A percentile compares a stretch with the other conserved stretches of the same genome.
phyloP scores from a whole-genome alignment of 2,329 filamentous ascomycete genomes.

The Pestalotiopsis sp. region DNA sequence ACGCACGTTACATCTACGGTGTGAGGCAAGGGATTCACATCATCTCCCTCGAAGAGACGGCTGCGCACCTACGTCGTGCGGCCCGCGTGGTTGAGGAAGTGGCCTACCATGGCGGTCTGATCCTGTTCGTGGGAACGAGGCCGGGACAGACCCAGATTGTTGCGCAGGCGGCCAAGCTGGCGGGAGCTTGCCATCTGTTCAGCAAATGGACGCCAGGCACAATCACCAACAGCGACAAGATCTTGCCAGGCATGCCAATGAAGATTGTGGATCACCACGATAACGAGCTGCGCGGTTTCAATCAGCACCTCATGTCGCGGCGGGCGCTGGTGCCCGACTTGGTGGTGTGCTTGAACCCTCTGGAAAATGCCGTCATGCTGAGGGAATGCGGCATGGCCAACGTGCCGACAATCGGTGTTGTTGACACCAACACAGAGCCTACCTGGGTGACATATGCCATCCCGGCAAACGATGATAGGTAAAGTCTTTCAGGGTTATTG shows the following conservation, averaged over 20 bases:
- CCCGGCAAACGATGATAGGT: conserved; percentile 95
- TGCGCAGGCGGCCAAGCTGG: conserved; percentile 75
- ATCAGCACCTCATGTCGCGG: conserved; percentile 61
- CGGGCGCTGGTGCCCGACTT: conserved; percentile 80
- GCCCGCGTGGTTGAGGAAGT: conserved; percentile 92
- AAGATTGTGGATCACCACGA: conserved; percentile 81
- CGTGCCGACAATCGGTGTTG: conserved; percentile 90
- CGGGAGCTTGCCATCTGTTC: conserved; percentile 83
- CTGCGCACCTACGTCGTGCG: conserved; percentile 85
- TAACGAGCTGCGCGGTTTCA: conserved; percentile 58
- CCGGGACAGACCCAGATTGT: conserved; percentile 79
- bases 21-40: conserved; percentile 87
- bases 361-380: conserved; percentile 87
- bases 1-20: conserved; percentile 92
- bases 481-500: conserved; percentile 23
- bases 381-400: conserved; percentile 88
- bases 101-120: conserved; percentile 75
- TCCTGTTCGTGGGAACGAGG: conserved; percentile 88
- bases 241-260: conserved; percentile 68
- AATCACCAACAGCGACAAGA: conserved; percentile 91
- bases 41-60: conserved; percentile 86
- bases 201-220: conserved; percentile 89
- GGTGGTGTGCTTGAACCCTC: conserved; percentile 87
- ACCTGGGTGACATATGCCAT: conserved; percentile 96
- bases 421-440: conserved; percentile 91